A percentile compares a stretch with the other conserved stretches of the same genome.
phyloP scores from a whole-genome alignment of 2,329 filamentous ascomycete species.

The Pyrenophora tritici-repentis region DNA sequence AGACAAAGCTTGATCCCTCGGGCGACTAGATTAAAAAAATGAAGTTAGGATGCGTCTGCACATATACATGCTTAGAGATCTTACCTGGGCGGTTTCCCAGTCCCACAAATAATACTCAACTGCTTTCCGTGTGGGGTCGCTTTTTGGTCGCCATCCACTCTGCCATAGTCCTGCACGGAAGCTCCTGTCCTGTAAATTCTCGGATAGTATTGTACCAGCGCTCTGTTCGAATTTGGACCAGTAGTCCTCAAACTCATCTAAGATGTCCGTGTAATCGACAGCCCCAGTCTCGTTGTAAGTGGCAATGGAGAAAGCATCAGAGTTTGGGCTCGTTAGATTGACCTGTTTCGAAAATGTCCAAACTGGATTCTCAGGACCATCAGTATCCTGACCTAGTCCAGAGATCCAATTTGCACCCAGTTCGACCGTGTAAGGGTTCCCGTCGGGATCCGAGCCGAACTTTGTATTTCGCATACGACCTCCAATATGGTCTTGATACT shows the following conservation, averaged over 20 bases:
- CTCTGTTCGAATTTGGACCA: constrained; percentile 55
- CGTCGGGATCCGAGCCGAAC: constrained; percentile 60
- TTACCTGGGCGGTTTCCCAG: constrained; percentile 60
- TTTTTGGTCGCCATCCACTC: constrained; percentile 66
- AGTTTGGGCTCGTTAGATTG: constrained; percentile 60
- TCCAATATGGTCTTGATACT: constrained; percentile 66
- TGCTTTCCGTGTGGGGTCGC: constrained; percentile 61
- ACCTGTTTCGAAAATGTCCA: constrained; percentile 66
- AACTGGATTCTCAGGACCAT: constrained; percentile 61
- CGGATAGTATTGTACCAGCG: constrained; percentile 61
- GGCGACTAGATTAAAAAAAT: constrained; percentile 48
- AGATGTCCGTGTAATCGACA: constrained; percentile 56
- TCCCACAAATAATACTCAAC: constrained; percentile 66
- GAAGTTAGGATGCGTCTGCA: background rate
- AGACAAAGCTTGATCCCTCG: constrained; percentile 61
- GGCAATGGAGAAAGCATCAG: constrained; percentile 62
- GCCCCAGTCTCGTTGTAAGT: constrained; percentile 65
- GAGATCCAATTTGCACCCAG: constrained; percentile 70
- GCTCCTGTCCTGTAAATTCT: constrained; percentile 66
- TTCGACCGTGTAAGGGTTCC: constrained; percentile 63
- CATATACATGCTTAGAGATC: rapidly evolving
- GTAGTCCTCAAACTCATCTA: constrained; percentile 57
- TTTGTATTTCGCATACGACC: constrained; percentile 63
- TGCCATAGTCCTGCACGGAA: constrained; percentile 63
- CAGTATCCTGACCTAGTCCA: constrained; percentile 47